Conservation (phyloP, 441 rosid genomes). For the Rhodomyrtus psidioides region DNA sequence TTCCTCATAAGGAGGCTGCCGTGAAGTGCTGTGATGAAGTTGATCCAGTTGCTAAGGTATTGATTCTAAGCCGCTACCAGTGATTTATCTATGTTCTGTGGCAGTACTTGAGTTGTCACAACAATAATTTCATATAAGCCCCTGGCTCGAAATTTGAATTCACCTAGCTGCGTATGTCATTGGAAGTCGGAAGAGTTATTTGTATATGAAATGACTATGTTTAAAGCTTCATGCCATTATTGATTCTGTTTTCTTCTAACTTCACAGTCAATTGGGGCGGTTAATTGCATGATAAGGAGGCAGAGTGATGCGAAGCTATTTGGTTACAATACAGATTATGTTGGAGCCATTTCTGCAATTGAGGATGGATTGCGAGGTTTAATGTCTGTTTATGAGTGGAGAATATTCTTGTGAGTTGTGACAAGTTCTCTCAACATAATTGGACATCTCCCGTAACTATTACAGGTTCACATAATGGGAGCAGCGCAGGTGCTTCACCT, state of each 20-base stretch:
- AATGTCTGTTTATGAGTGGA: conserved; percentile 4
- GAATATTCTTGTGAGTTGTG: not conserved
- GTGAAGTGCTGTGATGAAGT: conserved; percentile 80
- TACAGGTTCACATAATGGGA: conserved; percentile 25
- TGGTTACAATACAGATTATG: conserved; percentile 62
- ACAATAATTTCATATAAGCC: not conserved
- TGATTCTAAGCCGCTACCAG: not conserved
- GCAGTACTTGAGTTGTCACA: not conserved
- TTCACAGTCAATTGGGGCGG: conserved; percentile 78
- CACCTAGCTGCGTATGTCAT: not conserved
- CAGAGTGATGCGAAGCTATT: conserved; percentile 50
- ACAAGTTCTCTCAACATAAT: not conserved
- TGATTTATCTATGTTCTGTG: not conserved
- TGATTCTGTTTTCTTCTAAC: conserved; percentile 8
- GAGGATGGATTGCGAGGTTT: conserved; percentile 66
- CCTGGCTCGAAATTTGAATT: not conserved
- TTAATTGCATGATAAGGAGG: conserved; percentile 59
- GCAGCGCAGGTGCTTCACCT: conserved; percentile 30
- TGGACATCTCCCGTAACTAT: not conserved
- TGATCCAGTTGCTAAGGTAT: conserved; percentile 86
- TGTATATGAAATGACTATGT: not conserved
- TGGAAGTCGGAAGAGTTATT: not conserved
- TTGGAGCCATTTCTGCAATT: conserved; percentile 75
- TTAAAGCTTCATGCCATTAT: not conserved
- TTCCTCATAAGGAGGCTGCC: conserved; percentile 93